phyloP scores from a whole-genome alignment of 2,329 filamentous ascomycete species.

The Penicillium concentricum region DNA sequence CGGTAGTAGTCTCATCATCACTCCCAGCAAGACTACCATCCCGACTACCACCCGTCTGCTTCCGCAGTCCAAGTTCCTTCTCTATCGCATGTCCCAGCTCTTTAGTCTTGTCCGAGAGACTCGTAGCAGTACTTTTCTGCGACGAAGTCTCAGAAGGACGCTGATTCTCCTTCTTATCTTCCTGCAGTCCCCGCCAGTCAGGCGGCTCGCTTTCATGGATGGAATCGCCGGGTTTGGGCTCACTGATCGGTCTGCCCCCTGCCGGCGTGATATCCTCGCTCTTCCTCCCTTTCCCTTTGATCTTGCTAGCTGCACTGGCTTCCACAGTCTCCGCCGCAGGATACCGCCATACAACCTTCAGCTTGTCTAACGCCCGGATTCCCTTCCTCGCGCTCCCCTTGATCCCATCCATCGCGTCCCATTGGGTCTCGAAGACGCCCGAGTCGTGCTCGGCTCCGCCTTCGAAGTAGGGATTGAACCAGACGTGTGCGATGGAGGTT shows the following conservation, averaged over 20 bases:
- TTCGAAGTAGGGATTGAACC: conserved; percentile 96
- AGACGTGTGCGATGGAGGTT: conserved; percentile 88
- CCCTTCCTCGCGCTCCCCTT: conserved; percentile 86
- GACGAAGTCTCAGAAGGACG: background rate
- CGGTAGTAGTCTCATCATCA: conserved; percentile 41
- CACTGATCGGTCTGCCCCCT: conserved; percentile 52
- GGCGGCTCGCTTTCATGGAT: conserved; percentile 69
- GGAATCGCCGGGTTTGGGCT: conserved; percentile 65
- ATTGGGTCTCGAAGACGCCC: conserved; percentile 70
- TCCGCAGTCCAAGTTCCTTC: conserved; percentile 68
- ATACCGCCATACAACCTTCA: conserved; percentile 81
- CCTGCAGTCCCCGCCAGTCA: conserved; percentile 67
- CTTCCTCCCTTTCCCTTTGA: conserved; percentile 15
- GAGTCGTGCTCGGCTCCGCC: conserved; percentile 69
- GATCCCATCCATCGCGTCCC: conserved; percentile 86
- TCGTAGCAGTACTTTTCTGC: background rate
- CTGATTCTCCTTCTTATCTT: conserved; percentile 23
- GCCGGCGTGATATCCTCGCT: conserved; percentile 22
- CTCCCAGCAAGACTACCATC: conserved; percentile 73
- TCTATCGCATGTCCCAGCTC: conserved; percentile 15
- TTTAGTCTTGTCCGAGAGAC: conserved; percentile 5
- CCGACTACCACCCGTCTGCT: conserved; percentile 63
- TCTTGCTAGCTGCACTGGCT: background rate
- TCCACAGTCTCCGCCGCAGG: conserved; percentile 18
- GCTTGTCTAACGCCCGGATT: conserved; percentile 72